Base-by-base conservation (phyloP, 176 grass and related monocot species). In the Chrysopogon serrulatus region DNA sequence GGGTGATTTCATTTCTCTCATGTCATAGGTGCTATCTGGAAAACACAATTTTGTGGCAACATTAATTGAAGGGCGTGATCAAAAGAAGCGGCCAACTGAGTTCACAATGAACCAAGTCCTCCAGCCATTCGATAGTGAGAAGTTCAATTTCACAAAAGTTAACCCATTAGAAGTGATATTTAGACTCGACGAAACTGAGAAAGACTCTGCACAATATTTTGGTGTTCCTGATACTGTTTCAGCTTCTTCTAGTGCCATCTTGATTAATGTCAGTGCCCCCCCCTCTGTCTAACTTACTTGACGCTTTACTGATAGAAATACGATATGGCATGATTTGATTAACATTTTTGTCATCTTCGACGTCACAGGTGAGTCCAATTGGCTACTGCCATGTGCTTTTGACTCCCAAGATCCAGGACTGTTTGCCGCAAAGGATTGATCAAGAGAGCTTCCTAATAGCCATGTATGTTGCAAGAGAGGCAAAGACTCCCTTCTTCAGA, bases 61-160 rank as follows among this genome's bases (percentile, higher is more conserved):
- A 5, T 54, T 98, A 77, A 78, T 98, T 45, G 91, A 98, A 86
- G 96, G 96, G 0, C 89, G 96, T 72, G 96, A 95, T 81, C 85
- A 94, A 53, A 95, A 90, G 87, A 98, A 98, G 78, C 83, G 92
- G 2, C 92, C 91, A 6, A 98, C 96, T 37, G 92, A 95, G 74
- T 98, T 98, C 56, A 85, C 76, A 87, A 90, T 95, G 11, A 86
- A 93, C 48, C 84, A 93, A 44, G 92, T 92, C 37, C 63, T 92
- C 49, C 92, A 92, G 30, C 92, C 87, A 78, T 94, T 94, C 87
- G 89, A 87, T 68, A 57, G 64, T 54, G 43, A 48, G 3, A 92
- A 94, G 74, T 94, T 94, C 24, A 92, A 87, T 40, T 94, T 92
- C 82, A 92, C 85, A 1, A 92, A 92, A 80, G 79, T 83, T 77